A percentile compares a stretch with the other conserved stretches of the same genome.
These are phyloP conservation scores for Phytophthora parvispora DNA, from an alignment of 352 stramenopile species.

Conservation along the genomic window DNA sequence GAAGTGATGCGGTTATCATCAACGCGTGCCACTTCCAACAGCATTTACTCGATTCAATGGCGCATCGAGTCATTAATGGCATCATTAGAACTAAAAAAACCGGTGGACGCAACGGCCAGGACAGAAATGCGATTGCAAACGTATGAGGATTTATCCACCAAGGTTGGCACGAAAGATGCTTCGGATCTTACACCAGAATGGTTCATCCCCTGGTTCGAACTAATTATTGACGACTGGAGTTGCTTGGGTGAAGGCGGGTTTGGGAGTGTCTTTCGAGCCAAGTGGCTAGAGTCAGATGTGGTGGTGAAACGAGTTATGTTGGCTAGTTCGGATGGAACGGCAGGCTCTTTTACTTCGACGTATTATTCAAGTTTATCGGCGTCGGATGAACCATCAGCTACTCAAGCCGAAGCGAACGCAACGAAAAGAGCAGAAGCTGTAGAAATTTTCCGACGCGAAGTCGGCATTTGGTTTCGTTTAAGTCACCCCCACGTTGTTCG, in stretches of 20 bases:
- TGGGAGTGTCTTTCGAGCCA: background rate
- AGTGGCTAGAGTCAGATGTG: background rate
- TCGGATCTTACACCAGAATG: no score
- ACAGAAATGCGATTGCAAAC: no score
- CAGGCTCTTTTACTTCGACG: background rate
- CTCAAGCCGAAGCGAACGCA: background rate
- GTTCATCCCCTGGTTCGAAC: background rate
- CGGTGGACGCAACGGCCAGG: no score
- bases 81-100: no score
- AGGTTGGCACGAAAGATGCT: no score
- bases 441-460: slow-evolving; percentile 10
- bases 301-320: background rate
- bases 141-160: no score
- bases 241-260: background rate
- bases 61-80: no score
- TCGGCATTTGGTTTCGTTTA: slow-evolving; percentile 23
- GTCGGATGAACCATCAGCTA: background rate
- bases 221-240: background rate
- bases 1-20: no score
- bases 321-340: background rate
- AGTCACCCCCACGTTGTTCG: slow-evolving; percentile 16
- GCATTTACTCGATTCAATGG: no score
- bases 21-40: no score
- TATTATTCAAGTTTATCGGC: no score
- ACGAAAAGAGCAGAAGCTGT: background rate